Conservation (phyloP, 371 early-diverging fungal genomes). For the Mortierella sp. region DNA sequence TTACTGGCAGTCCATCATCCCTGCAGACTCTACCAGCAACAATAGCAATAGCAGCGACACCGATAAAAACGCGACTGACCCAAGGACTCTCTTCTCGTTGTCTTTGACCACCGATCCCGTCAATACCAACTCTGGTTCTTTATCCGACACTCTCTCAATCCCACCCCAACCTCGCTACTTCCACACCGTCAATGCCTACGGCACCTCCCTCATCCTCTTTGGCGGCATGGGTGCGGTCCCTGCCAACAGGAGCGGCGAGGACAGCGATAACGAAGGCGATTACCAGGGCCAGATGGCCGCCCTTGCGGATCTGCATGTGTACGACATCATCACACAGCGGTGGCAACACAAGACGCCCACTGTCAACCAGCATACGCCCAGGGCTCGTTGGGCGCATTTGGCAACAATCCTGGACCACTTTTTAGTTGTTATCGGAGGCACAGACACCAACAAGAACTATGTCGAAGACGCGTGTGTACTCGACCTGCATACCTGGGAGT, state of each 20-base stretch:
- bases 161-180: constrained; percentile 64
- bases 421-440: constrained; percentile 80
- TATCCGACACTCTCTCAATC: constrained; percentile 35
- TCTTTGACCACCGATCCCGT: constrained; percentile 53
- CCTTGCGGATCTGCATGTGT: constrained; percentile 75
- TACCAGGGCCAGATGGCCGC: constrained; percentile 55
- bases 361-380: constrained; percentile 64
- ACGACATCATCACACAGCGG: constrained; percentile 66
- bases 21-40: constrained; percentile 10
- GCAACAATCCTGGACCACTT: constrained; percentile 66
- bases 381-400: constrained; percentile 81
- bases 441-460: constrained; percentile 78
- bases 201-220: constrained; percentile 64
- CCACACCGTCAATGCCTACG: constrained; percentile 68
- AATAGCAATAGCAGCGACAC: constrained; percentile 3
- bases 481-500: constrained; percentile 69
- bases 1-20: constrained; percentile 63
- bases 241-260: constrained; percentile 11
- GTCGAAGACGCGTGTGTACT: constrained; percentile 80
- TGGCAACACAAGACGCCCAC: constrained; percentile 67
- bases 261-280: constrained; percentile 19
- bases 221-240: constrained; percentile 61
- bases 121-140: constrained; percentile 24
- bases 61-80: constrained; percentile 8
- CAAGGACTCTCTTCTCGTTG: constrained; percentile 41